Evolutionary conservation across 208 protist species (phyloP), one percentile per base, ranked within the genome.

Genomic region (Lotmaria passim): DNA sequence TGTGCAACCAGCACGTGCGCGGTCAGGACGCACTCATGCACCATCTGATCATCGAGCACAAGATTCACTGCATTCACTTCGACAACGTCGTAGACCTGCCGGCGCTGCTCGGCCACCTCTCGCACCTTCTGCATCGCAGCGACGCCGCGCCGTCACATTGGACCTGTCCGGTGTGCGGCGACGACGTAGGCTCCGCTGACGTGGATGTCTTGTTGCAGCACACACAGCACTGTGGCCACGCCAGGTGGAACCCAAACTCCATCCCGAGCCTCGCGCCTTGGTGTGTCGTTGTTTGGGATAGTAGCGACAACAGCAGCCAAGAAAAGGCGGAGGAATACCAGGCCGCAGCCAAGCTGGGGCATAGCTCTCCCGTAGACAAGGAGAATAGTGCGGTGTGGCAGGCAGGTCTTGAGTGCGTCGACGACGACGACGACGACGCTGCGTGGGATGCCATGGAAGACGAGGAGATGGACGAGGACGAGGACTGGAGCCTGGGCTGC

Each of bases 131-230:
- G 51, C 78, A 64, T 31, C 17, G 23, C 36, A 33, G 19, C 48
- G 33, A 12, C 2, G 17, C 63, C 19, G 17, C 51, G 7, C 26
- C 50, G 26, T 51, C 24, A 14, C 33, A 58, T n/a, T 74, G 63
- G 74, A 46, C 48, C 34, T 94, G 89, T 56, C 89, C 89, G 0
- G 84, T 92, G 21, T 94, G 89, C 65, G 28, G 55, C 1, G 58
- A 63, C 11, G 58, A 62, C 23, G 75, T 65, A 3, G 36, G 28
- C 19, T 38, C 64, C 21, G 56, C 65, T 3, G 38, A 55, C 0
- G 56, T 50, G 26, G 43, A 44, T 0, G 41, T 6, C 1, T 43
- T 84, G 53, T 39, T 57, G 0, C 44, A 68, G 10, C 83, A 89
- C 68, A 10, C 81, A 17, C 28, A 52, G 8, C 10, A 57, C 26